Conservation (phyloP, 2,329 filamentous ascomycete species). For the Trichoderma brevicompactum region DNA sequence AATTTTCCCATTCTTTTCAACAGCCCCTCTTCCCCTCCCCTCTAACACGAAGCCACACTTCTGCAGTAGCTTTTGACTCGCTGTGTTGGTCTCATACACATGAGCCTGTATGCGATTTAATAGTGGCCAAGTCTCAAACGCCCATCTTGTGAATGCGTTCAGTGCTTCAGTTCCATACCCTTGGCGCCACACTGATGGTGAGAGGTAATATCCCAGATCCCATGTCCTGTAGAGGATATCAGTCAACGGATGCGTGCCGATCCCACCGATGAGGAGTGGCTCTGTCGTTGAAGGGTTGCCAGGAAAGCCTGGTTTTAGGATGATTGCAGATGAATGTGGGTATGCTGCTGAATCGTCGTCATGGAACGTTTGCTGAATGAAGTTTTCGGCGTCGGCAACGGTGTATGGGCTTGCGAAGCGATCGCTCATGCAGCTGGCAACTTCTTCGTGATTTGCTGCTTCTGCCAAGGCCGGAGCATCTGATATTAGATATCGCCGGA, state of each 20-base stretch:
- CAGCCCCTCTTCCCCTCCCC: constrained; percentile 47
- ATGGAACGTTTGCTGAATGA: constrained; percentile 37
- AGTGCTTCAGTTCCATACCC: constrained; percentile 51
- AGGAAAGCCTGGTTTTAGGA: constrained; percentile 36
- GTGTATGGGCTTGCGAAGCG: constrained; percentile 54
- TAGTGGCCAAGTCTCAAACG: constrained; percentile 48
- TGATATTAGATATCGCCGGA: constrained; percentile 46
- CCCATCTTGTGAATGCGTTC: constrained; percentile 48
- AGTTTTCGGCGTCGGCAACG: constrained; percentile 44
- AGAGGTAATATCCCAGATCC: constrained; percentile 57
- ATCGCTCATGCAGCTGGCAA: constrained; percentile 49
- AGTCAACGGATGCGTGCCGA: constrained; percentile 45
- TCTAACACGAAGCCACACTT: constrained; percentile 45
- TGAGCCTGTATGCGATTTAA: constrained; percentile 37
- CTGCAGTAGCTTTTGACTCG: constrained; percentile 48
- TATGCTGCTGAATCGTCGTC: constrained; percentile 34
- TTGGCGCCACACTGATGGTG: constrained; percentile 49
- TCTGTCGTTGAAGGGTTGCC: constrained; percentile 36
- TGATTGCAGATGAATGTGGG: constrained; percentile 43
- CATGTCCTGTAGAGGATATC: constrained; percentile 50
- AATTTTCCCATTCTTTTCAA: constrained; percentile 48
- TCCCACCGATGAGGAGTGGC: constrained; percentile 44
- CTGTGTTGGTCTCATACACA: constrained; percentile 46
- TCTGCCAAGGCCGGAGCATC: constrained; percentile 46
- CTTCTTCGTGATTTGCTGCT: constrained; percentile 46